Base-by-base conservation (phyloP, 371 early-diverging fungal species). In the Scutellospora calospora region DNA sequence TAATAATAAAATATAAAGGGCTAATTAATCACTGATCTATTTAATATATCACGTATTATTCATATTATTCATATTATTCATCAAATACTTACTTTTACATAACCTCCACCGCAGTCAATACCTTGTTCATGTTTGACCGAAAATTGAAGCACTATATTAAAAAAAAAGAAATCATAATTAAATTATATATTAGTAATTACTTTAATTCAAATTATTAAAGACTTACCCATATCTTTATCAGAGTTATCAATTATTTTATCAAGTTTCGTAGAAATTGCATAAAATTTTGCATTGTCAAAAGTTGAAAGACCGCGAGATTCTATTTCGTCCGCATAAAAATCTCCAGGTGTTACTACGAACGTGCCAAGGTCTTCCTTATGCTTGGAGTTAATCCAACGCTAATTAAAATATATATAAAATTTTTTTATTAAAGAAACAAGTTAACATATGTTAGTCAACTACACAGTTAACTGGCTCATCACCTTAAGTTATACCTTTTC, bases 41-140 rank as follows among this genome's bases (percentile, higher is more conserved):
- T 16, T 9, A 55, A 20, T 14, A 51, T 51, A 51, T 14, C 18
- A 51, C 9, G 18, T 51, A 51, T 14, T 51, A 51, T 14, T 51
- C 9, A 51, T 51, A 51, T 14, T 51, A 51, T 14, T 51, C 9
- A 51, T 51, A 51, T 14, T 51, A 51, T 20, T 55, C 5, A 55
- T 20, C 22, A 55, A 54, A 55, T 35, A 52, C 22, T 83, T 82
- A 98, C 93, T 91, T 99, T 99, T 80, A 97, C 80, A 88, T 99
- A 99, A 72, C 98, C 97, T 75, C 99, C 99, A 82, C 98, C 98
- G 90, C 99, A 99, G 81, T 97, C 97, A 80, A 98, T 92, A 69
- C 88, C 89, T 83, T 96, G 93, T 83, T 98, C 98, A 76, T 97
- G 93, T 91, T 98, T 98, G 83, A 98, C 97, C 84, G 97, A 96